A percentile compares a stretch with the other conserved stretches of the same genome.
These are phyloP conservation scores for Talaromyces sp. DNA, from an alignment of 2,329 filamentous ascomycete species.

Conservation along the genomic window DNA sequence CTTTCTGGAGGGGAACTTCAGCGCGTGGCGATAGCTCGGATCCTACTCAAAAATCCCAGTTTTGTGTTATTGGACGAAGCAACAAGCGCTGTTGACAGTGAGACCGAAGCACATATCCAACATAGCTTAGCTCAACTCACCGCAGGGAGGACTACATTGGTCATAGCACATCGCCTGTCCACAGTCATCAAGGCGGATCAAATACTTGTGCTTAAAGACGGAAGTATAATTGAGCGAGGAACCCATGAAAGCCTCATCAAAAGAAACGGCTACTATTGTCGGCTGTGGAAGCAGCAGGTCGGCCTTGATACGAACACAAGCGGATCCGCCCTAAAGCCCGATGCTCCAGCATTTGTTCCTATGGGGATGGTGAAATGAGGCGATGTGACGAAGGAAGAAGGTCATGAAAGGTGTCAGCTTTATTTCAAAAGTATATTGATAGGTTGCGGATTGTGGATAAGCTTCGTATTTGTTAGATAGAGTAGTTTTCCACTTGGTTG, in stretches of 20 bases:
- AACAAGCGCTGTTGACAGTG: slow-evolving; percentile 87
- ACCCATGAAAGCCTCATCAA: slow-evolving; percentile 75
- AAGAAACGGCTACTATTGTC: slow-evolving; percentile 67
- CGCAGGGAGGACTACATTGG: slow-evolving; percentile 84
- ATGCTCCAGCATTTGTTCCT: slow-evolving; percentile 40
- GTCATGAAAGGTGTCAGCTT: background rate
- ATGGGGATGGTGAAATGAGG: background rate
- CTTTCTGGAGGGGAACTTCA: slow-evolving; percentile 95
- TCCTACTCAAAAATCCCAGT: slow-evolving; percentile 84
- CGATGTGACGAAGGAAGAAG: background rate
- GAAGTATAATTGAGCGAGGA: slow-evolving; percentile 83
- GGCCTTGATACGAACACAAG: slow-evolving; percentile 50
- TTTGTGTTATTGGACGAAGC: slow-evolving; percentile 91
- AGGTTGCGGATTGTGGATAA: background rate
- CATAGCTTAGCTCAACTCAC: slow-evolving; percentile 82
- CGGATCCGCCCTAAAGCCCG: slow-evolving; percentile 28
- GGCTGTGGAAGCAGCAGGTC: slow-evolving; percentile 62
- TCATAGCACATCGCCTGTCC: slow-evolving; percentile 89
- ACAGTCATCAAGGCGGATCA: slow-evolving; percentile 93
- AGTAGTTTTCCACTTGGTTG: background rate
- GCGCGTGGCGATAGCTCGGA: slow-evolving; percentile 87
- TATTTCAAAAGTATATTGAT: background rate
- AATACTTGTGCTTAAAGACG: slow-evolving; percentile 85
- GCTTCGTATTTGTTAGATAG: slow-evolving; percentile 1
- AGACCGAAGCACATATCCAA: slow-evolving; percentile 90